Conservation (phyloP, 2,329 filamentous ascomycete genomes). For the Magnaporthales sp. region DNA sequence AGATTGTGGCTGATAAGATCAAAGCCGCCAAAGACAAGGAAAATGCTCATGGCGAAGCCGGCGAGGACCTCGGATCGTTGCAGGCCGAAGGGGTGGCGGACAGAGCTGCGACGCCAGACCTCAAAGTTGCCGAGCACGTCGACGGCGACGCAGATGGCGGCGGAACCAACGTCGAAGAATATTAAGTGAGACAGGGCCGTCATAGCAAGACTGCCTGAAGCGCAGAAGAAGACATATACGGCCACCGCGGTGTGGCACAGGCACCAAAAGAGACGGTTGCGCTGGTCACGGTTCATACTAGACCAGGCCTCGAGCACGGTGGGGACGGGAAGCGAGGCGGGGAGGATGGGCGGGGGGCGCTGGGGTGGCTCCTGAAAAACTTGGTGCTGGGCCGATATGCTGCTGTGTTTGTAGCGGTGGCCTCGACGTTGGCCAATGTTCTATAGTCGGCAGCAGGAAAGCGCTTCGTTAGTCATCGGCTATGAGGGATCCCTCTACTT, state of each 20-base stretch:
- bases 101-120: slow-evolving; percentile 87
- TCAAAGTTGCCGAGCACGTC: slow-evolving; percentile 96
- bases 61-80: slow-evolving; percentile 90
- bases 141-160: slow-evolving; percentile 82
- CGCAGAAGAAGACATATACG: slow-evolving; percentile 75
- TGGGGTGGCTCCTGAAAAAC: slow-evolving; percentile 91
- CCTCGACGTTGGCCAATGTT: slow-evolving; percentile 86
- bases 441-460: slow-evolving; percentile 30
- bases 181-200: slow-evolving; percentile 89
- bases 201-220: slow-evolving; percentile 78
- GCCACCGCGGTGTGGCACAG: slow-evolving; percentile 79
- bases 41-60: slow-evolving; percentile 91
- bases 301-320: slow-evolving; percentile 80
- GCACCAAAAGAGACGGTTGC: slow-evolving; percentile 77
- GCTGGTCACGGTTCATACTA: slow-evolving; percentile 86
- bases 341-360: slow-evolving; percentile 77
- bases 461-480: not conserved
- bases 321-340: slow-evolving; percentile 84
- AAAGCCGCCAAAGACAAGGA: slow-evolving; percentile 94
- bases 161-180: slow-evolving; percentile 90
- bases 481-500: not conserved
- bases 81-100: slow-evolving; percentile 88
- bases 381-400: slow-evolving; percentile 78
- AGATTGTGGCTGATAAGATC: slow-evolving; percentile 91
- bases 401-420: slow-evolving; percentile 97